Evolutionary conservation across 140 eudicot genomes (phyloP).

Genomic region (Erigeron philadelphicus): DNA sequence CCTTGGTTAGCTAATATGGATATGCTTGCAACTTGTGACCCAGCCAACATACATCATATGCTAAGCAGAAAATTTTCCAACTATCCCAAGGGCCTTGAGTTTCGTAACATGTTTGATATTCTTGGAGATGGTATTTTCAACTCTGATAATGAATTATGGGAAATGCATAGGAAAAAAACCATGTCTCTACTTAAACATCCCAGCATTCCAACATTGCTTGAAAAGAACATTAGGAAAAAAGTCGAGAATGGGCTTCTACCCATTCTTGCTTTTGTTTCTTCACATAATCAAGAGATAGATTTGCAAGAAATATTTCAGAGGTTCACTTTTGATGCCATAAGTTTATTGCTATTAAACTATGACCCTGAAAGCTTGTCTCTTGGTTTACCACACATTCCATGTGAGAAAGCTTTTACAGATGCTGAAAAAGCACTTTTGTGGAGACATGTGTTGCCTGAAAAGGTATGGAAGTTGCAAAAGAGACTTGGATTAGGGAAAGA

Average conservation of each 20-base stretch:
- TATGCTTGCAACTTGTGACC: slow-evolving; percentile 19
- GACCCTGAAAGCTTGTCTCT: slow-evolving; percentile 9
- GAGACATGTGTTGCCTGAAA: neutral
- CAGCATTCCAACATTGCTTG: neutral
- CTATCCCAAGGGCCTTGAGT: slow-evolving; percentile 24
- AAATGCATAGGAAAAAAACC: neutral
- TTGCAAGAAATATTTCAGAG: slow-evolving; percentile 10
- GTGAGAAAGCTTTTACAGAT: neutral
- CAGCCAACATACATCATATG: slow-evolving; percentile 24
- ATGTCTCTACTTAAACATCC: neutral
- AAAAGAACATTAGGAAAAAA: neutral
- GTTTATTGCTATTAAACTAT: neutral
- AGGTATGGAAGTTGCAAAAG: slow-evolving; percentile 5
- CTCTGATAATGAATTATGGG: neutral
- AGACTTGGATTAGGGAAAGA: neutral
- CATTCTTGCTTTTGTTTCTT: neutral
- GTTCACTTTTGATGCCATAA: neutral
- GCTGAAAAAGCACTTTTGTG: slow-evolving; percentile 6
- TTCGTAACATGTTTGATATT: slow-evolving; percentile 22
- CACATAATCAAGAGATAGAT: neutral
- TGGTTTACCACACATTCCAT: slow-evolving; percentile 2
- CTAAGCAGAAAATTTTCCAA: slow-evolving; percentile 33
- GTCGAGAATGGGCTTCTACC: slow-evolving; percentile 4
- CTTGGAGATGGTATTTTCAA: slow-evolving; percentile 30
- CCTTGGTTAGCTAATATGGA: slow-evolving; percentile 26